A percentile compares a stretch with the other conserved stretches of the same genome.
phyloP scores from a whole-genome alignment of 2,329 filamentous ascomycete genomes.

The Chaetomium globosum region DNA sequence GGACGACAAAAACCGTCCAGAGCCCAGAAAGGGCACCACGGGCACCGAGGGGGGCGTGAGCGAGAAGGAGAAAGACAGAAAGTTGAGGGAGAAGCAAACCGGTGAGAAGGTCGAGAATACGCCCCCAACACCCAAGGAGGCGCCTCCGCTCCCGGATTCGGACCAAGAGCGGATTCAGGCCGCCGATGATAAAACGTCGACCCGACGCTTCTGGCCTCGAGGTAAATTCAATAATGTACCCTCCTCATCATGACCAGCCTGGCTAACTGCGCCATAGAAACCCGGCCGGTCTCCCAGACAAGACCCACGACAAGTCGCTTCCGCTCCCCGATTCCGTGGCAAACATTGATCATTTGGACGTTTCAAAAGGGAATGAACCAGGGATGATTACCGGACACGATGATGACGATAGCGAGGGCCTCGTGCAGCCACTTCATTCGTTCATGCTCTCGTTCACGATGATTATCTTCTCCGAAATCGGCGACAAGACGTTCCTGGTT shows the following conservation, averaged over 20 bases:
- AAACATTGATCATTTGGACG: conserved; percentile 65
- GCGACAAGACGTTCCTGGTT: conserved; percentile 97
- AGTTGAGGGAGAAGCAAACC: conserved; percentile 66
- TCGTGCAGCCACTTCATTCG: conserved; percentile 83
- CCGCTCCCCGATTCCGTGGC: conserved; percentile 67
- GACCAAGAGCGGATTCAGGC: conserved; percentile 70
- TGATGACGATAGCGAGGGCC: conserved; percentile 56
- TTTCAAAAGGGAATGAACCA: conserved; percentile 47
- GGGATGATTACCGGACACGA: conserved; percentile 41
- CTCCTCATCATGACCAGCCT: background rate
- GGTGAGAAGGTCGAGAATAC: conserved; percentile 70
- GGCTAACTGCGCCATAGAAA: conserved; percentile 58
- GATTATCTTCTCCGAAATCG: conserved; percentile 96
- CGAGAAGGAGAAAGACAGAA: conserved; percentile 78
- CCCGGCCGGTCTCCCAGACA: conserved; percentile 79
- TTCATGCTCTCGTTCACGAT: conserved; percentile 91
- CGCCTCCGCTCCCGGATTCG: conserved; percentile 76
- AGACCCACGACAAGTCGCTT: conserved; percentile 72
- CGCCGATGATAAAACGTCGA: conserved; percentile 44
- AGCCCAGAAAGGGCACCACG: conserved; percentile 81
- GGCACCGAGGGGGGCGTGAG: conserved; percentile 89
- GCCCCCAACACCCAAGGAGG: conserved; percentile 82
- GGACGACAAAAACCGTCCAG: conserved; percentile 78
- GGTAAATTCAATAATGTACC: conserved; percentile 48
- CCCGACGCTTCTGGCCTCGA: conserved; percentile 57